Percentiles rank a stretch among this genome's conserved stretches.
These are phyloP conservation scores for Planoprotostelium fungivorum DNA, from an alignment of 78 protist species.

Conservation along the genomic window DNA sequence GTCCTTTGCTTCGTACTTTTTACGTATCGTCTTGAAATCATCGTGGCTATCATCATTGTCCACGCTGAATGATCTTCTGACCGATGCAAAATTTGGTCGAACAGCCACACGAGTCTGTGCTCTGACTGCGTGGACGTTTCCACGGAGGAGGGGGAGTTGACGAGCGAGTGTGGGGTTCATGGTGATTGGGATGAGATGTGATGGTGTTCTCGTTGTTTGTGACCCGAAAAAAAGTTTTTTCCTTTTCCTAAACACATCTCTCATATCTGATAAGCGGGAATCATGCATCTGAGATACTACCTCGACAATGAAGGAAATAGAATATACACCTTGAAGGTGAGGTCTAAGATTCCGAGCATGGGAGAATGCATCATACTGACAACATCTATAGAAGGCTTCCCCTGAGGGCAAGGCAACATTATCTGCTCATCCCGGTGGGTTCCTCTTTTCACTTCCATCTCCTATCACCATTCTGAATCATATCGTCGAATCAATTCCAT, in stretches of 20 bases:
- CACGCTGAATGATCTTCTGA: too few species aligned
- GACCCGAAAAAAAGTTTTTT: too few species aligned
- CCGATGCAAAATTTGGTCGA: too few species aligned
- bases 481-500: not conserved
- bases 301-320: slow-evolving; percentile 65
- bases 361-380: not conserved
- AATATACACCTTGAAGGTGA: slow-evolving; percentile 70
- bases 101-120: too few species aligned
- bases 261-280: too few species aligned
- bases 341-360: not conserved
- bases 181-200: too few species aligned
- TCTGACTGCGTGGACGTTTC: too few species aligned
- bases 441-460: not conserved
- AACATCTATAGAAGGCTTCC: slow-evolving; percentile 21
- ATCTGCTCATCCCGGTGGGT: slow-evolving; percentile 63
- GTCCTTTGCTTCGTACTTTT: not conserved
- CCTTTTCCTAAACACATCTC: too few species aligned
- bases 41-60: too few species aligned
- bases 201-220: too few species aligned
- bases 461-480: not conserved
- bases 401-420: slow-evolving; percentile 34
- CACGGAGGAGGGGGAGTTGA: too few species aligned
- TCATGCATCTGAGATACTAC: slow-evolving; percentile 86
- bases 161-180: too few species aligned
- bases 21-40: not conserved